These are phyloP conservation scores for Stagonosporopsis rhizophila DNA, from an alignment of 2,329 filamentous ascomycete species.

Conservation along the genomic window DNA sequence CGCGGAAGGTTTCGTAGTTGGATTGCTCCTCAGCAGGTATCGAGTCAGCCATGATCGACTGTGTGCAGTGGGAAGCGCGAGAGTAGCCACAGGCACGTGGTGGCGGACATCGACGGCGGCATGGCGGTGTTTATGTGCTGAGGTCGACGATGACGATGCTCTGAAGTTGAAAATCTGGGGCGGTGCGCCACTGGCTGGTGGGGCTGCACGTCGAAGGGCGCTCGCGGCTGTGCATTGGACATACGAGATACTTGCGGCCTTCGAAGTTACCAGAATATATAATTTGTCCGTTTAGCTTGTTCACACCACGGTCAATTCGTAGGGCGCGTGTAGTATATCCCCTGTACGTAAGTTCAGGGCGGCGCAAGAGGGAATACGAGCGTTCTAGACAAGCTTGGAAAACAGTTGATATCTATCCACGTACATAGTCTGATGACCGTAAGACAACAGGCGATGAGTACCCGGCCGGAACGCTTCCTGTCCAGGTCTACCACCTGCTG, in stretches of 20 bases:
- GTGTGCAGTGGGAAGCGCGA: not conserved
- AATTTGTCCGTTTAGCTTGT: not conserved
- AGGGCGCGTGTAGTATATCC: not conserved
- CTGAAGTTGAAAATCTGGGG: constrained; percentile 25
- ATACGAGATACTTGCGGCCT: constrained; percentile 1
- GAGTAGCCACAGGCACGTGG: constrained; percentile 2
- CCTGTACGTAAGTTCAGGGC: not conserved
- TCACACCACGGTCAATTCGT: not conserved
- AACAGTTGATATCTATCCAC: not conserved
- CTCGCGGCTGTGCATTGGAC: constrained; percentile 9
- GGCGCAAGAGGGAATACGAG: not conserved
- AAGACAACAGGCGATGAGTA: not conserved
- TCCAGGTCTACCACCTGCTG: constrained; percentile 15
- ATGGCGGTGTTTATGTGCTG: constrained; percentile 26
- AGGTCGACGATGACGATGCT: constrained; percentile 29
- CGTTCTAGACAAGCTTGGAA: not conserved
- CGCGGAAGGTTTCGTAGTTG: constrained; percentile 75
- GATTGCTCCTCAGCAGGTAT: constrained; percentile 49
- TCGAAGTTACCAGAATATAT: not conserved
- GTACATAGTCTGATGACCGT: not conserved
- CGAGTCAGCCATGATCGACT: constrained; percentile 35
- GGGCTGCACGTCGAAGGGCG: constrained; percentile 24
- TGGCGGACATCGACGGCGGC: constrained; percentile 11
- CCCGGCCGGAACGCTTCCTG: constrained; percentile 9
- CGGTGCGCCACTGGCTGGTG: constrained; percentile 21